These are phyloP conservation scores for Lachnellula hyalina DNA, from an alignment of 2,329 filamentous ascomycete genomes.

Conservation along the genomic window DNA sequence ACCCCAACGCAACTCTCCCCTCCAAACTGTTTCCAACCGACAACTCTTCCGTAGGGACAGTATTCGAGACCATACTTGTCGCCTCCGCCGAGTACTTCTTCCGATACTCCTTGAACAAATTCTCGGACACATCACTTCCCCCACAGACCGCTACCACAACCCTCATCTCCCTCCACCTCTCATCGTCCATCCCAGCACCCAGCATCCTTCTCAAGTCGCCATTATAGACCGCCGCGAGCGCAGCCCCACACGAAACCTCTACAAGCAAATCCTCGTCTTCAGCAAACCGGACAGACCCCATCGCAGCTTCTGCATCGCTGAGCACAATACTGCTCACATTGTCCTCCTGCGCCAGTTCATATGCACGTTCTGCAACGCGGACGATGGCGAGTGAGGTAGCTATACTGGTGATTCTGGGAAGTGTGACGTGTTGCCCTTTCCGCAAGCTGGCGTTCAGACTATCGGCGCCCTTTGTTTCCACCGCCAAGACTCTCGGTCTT, in stretches of 20 bases:
- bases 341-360: conserved; percentile 52
- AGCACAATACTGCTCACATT: background rate
- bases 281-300: background rate
- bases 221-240: conserved; percentile 63
- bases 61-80: background rate
- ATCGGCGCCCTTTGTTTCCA: conserved; percentile 72
- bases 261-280: conserved; percentile 55
- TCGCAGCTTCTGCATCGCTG: background rate
- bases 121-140: conserved; percentile 60
- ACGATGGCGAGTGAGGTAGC: conserved; percentile 71
- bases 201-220: conserved; percentile 57
- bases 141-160: conserved; percentile 85
- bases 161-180: conserved; percentile 60
- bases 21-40: background rate
- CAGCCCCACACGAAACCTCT: conserved; percentile 80
- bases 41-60: background rate
- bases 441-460: conserved; percentile 59
- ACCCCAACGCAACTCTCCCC: too few species aligned
- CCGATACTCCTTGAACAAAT: conserved; percentile 55
- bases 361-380: conserved; percentile 62
- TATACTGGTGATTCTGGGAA: conserved; percentile 68
- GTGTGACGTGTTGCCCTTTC: conserved; percentile 51
- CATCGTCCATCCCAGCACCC: conserved; percentile 45
- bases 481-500: conserved; percentile 54
- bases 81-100: conserved; percentile 33